These are phyloP conservation scores for Leccinum barrowsii DNA, from an alignment of 768 basidiomycete genomes.

Conservation along the genomic window DNA sequence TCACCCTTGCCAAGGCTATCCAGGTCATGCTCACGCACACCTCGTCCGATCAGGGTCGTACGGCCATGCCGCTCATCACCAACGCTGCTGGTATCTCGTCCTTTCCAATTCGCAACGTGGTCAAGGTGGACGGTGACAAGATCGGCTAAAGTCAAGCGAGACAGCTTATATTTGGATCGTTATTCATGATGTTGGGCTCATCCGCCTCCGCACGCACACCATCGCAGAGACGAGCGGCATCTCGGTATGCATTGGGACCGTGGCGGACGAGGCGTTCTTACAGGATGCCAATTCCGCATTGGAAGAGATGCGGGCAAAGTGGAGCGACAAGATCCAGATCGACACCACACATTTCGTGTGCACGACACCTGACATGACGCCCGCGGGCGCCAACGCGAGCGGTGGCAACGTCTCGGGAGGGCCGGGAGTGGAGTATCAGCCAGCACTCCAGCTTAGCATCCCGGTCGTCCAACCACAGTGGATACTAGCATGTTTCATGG, in stretches of 20 bases:
- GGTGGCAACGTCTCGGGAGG: constrained; percentile 50
- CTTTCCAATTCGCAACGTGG: constrained; percentile 69
- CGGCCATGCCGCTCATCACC: constrained; percentile 77
- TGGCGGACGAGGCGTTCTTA: constrained; percentile 71
- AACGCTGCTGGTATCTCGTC: constrained; percentile 74
- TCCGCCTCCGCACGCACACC: constrained; percentile 86
- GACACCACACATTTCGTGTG: constrained; percentile 99
- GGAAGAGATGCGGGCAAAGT: constrained; percentile 82
- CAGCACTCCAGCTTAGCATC: constrained; percentile 91
- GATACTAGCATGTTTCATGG: constrained; percentile 85
- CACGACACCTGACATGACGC: constrained; percentile 77
- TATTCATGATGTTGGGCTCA: constrained; percentile 29
- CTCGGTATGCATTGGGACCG: constrained; percentile 89
- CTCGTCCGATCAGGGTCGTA: constrained; percentile 72
- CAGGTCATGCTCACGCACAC: constrained; percentile 73
- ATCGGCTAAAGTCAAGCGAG: constrained; percentile 34
- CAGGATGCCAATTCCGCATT: constrained; percentile 81
- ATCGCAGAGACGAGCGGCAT: constrained; percentile 96
- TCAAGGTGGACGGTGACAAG: constrained; percentile 66
- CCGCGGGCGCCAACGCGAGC: constrained; percentile 50
- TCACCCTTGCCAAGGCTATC: constrained; percentile 62
- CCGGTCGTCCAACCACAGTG: constrained; percentile 95
- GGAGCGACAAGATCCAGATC: constrained; percentile 91
- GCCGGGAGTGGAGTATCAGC: constrained; percentile 87
- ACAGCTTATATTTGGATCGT: not conserved